Conservation (phyloP, 768 basidiomycete species). For the Flagelloscypha sp. region DNA sequence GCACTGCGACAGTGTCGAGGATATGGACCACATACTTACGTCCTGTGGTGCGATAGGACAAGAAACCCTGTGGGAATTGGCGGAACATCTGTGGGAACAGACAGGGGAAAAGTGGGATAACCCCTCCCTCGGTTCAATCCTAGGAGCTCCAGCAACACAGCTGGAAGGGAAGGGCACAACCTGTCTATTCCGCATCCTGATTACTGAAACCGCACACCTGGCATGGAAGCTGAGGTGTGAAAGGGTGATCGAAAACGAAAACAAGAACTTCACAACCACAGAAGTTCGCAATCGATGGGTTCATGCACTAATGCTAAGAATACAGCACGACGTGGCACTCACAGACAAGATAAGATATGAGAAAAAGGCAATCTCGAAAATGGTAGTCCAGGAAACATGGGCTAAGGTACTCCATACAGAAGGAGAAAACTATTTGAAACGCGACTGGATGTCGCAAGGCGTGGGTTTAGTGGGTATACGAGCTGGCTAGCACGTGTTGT, state of each 20-base stretch:
- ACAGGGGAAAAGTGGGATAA: constrained; percentile 4
- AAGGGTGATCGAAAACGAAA: constrained; percentile 9
- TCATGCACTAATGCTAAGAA: constrained; percentile 6
- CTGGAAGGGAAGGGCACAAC: constrained; percentile 2
- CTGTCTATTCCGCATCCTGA: constrained; percentile 10
- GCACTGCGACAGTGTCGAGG: constrained; percentile 8
- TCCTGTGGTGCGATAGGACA: constrained; percentile 12
- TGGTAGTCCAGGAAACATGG: constrained; percentile 9
- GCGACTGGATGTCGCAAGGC: constrained; percentile 8
- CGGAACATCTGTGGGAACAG: constrained; percentile 4
- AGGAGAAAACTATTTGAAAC: constrained; percentile 8
- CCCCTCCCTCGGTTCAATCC: background rate
- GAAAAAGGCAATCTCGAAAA: constrained; percentile 3
- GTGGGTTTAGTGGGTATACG: constrained; percentile 19
- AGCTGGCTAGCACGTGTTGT: constrained; percentile 3
- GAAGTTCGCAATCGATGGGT: constrained; percentile 11
- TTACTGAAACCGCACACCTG: constrained; percentile 13
- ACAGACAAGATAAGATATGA: constrained; percentile 4
- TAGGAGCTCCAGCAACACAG: background rate
- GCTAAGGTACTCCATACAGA: background rate
- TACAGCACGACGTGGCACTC: constrained; percentile 5
- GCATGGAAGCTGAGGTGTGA: constrained; percentile 15
- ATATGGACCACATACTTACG: constrained; percentile 15
- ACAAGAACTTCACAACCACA: background rate
- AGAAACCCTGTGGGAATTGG: constrained; percentile 9